These are phyloP conservation scores for Thalassiosira mediterranea DNA, from an alignment of 352 stramenopile species.

Conservation along the genomic window DNA sequence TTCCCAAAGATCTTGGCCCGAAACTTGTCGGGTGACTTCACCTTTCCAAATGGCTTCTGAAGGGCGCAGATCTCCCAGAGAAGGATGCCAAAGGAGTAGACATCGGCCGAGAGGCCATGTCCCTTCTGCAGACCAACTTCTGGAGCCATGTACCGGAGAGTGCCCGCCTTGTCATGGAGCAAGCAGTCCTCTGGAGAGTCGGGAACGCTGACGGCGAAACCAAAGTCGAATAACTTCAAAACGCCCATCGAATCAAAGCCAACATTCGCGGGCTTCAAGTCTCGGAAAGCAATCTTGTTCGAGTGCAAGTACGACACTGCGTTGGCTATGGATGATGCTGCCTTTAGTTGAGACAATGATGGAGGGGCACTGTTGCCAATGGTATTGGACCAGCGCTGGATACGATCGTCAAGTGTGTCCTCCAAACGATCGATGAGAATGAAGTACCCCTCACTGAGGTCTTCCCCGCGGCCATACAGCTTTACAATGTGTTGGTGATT, in stretches of 20 bases:
- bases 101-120: too few species aligned
- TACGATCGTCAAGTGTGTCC: constrained; percentile 61
- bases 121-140: constrained; percentile 65
- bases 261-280: constrained; percentile 77
- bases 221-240: constrained; percentile 84
- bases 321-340: constrained; percentile 4
- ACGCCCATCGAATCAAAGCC: constrained; percentile 79
- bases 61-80: constrained; percentile 81
- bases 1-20: too few species aligned
- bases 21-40: too few species aligned
- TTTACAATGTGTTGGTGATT: constrained; percentile 69
- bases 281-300: constrained; percentile 46
- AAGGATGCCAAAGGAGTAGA: constrained; percentile 72
- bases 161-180: constrained; percentile 84
- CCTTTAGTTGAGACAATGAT: not conserved
- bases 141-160: constrained; percentile 91
- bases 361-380: not conserved
- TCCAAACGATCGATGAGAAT: constrained; percentile 66
- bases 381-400: constrained; percentile 46
- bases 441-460: constrained; percentile 57
- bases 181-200: constrained; percentile 69
- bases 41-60: constrained; percentile 81
- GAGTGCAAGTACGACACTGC: constrained; percentile 54
- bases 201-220: constrained; percentile 74
- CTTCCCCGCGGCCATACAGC: constrained; percentile 35